Evolutionary conservation across 1,139 yeast species (phyloP).

Genomic region (Candida glucosophila): DNA sequence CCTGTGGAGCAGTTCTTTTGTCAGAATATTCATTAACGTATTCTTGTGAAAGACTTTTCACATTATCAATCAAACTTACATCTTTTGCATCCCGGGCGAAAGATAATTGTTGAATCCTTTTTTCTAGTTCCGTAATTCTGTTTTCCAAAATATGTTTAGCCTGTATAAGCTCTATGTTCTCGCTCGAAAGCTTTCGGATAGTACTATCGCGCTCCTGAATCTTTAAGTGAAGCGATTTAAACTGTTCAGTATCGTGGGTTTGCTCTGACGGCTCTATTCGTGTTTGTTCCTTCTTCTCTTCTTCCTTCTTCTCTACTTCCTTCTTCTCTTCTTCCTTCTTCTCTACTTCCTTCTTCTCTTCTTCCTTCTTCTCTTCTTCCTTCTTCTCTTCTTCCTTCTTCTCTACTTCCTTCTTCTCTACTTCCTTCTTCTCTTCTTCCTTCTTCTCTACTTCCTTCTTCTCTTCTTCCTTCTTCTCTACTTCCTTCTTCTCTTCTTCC

Average conservation of each 20-base stretch:
- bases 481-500: slow-evolving; percentile 51
- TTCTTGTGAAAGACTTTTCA: neutral
- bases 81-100: neutral
- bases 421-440: slow-evolving; percentile 5
- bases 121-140: neutral
- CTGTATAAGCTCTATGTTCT: neutral
- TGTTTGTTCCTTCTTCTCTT: neutral
- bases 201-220: too few species aligned
- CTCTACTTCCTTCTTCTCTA: slow-evolving; percentile 5
- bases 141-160: neutral
- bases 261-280: slow-evolving; percentile 1
- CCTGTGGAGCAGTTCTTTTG: too few species aligned
- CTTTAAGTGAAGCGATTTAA: too few species aligned
- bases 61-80: neutral
- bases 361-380: slow-evolving; percentile 4
- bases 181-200: too few species aligned
- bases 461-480: slow-evolving; percentile 18
- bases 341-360: slow-evolving; percentile 3
- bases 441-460: slow-evolving; percentile 7
- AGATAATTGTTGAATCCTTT: neutral
- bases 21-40: too few species aligned
- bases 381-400: slow-evolving; percentile 2
- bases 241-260: slow-evolving; percentile 1
- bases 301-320: slow-evolving; percentile 4
- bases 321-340: slow-evolving; percentile 2